These are phyloP conservation scores for Rhodomyrtus tomentosa DNA, from an alignment of 345 rosid species.

Conservation along the genomic window DNA sequence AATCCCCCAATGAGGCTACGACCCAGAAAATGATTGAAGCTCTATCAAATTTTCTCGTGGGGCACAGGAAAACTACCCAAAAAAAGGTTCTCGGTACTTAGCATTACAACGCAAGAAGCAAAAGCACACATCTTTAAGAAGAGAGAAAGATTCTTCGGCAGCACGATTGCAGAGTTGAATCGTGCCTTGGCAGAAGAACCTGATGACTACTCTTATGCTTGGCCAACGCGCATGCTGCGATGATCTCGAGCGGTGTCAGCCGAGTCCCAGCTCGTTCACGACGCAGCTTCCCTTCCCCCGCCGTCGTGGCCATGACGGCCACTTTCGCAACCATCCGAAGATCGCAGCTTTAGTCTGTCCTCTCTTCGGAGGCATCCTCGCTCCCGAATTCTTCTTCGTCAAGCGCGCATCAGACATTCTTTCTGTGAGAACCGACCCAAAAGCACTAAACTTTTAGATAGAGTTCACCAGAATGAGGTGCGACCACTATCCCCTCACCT, in stretches of 20 bases:
- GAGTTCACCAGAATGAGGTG: no score
- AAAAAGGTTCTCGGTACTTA: no score
- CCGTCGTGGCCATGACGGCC: fast-evolving
- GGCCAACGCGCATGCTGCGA: not conserved
- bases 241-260: not conserved
- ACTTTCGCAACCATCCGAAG: not conserved
- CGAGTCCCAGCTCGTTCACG: not conserved
- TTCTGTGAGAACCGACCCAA: no score
- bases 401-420: not conserved
- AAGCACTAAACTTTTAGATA: no score
- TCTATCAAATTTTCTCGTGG: not conserved
- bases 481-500: no score
- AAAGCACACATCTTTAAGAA: not conserved
- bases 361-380: not conserved
- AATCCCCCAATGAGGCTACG: not conserved
- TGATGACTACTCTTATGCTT: not conserved
- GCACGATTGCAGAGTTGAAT: not conserved
- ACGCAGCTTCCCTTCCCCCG: not conserved
- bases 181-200: not conserved
- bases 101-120: not conserved
- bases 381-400: not conserved
- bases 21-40: not conserved
- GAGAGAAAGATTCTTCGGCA: not conserved
- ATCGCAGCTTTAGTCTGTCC: not conserved
- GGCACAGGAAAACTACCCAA: no score